A percentile compares a stretch with the other conserved stretches of the same genome.
Evolutionary conservation across 805 yeast genomes (phyloP).

Genomic region (Pachysolen tannophilus): DNA sequence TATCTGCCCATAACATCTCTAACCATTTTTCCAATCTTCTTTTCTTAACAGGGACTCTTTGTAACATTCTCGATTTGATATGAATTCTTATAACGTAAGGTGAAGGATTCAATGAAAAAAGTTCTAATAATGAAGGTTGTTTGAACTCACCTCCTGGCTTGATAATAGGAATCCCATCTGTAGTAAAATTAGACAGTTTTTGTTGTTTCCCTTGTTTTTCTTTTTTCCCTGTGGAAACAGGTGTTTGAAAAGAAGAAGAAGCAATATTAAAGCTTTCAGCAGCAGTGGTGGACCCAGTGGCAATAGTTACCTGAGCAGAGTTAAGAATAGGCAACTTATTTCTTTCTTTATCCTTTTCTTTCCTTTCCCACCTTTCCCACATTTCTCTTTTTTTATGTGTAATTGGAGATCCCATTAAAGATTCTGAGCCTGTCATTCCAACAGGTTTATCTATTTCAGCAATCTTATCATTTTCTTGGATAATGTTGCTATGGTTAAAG

Average conservation of each 20-base stretch:
- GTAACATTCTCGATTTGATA: slow-evolving; percentile 36
- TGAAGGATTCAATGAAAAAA: slow-evolving; percentile 24
- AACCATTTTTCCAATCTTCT: slow-evolving; percentile 65
- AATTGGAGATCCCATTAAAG: neutral
- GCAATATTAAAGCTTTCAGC: neutral
- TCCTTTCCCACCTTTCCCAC: neutral
- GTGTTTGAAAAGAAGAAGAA: neutral
- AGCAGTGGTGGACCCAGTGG: neutral
- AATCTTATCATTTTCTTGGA: neutral
- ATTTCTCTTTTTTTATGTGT: slow-evolving; percentile 1
- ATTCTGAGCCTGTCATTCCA: neutral
- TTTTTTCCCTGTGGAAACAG: too few relatives aligned
- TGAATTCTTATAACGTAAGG: slow-evolving; percentile 33
- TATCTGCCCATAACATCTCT: slow-evolving; percentile 64
- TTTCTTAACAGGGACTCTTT: slow-evolving; percentile 43
- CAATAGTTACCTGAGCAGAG: neutral
- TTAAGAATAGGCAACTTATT: neutral
- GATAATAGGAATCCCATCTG: slow-evolving; percentile 10
- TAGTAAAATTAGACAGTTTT: slow-evolving; percentile 24
- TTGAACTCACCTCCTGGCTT: slow-evolving; percentile 16
- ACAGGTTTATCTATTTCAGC: neutral
- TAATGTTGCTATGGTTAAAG: too few relatives aligned
- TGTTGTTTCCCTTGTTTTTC: slow-evolving; percentile 1
- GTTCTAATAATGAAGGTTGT: slow-evolving; percentile 28
- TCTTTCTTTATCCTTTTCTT: neutral